Base-by-base conservation (phyloP, 768 basidiomycete genomes). In the Terana coerulea region DNA sequence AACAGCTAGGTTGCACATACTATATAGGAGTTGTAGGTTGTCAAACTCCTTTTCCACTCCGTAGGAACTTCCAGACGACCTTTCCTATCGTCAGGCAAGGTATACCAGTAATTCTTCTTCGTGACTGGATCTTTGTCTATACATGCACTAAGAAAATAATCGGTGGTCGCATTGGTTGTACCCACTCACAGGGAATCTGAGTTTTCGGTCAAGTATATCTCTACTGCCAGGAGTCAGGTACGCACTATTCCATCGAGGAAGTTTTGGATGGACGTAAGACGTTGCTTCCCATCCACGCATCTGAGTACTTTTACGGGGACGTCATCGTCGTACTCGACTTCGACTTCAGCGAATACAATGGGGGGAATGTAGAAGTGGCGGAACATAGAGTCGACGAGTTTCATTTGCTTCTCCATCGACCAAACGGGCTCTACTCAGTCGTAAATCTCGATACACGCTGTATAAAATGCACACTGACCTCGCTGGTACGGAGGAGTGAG, bases 401-500 rank as follows among this genome's bases (percentile, higher is more conserved):
- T 70, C 54, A 72, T 73, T 58, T 90, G 86, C 59, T 90, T 90
- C 39, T 64, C 63, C 47, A 78, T 76, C 0, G 84, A 74, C 89
- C 90, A 91, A 2, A 91, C 89, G 17, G 91, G 73, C 50, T 86
- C 89, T 91, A 37, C 15, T 5, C 15, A 45, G 7, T 19, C 22
- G 17, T 19, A 25, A 14, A 39, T 10, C n/a, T 11, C 9, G 14
- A 54, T 29, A 31, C 34, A 22, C n/a, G 12, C 6, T 14, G 15
- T 42, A 35, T 47, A 48, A 40, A 10, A 19, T 22, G 1, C 34
- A 11, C 3, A 59, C 72, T 50, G 48, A 82, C 86, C 87, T 75
- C 87, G 72, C 62, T 89, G 87, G 62, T 88, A 89, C 17, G 78
- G 68, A 0, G 88, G 87, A 47, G 81, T 77, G 22, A 91, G 67